Evolutionary conservation across 2,329 filamentous ascomycete genomes (phyloP), one percentile per base, ranked within the genome.

Genomic region (Fusarium musae): DNA sequence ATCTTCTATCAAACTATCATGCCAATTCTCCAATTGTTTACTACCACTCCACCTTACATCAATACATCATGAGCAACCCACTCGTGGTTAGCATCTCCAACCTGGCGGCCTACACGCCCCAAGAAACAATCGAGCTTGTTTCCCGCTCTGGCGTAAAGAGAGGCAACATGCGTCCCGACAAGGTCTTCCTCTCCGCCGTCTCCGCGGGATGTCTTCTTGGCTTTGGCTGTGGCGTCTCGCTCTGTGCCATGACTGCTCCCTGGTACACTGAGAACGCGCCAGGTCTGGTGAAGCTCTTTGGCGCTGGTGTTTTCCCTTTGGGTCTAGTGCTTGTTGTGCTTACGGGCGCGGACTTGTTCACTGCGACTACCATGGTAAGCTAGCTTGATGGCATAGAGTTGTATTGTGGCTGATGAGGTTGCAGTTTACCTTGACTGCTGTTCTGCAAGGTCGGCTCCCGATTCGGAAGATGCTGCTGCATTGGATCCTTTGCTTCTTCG

Each of bases 401-500:
- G 9, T 1, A 2, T 12, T 28, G 16, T 12, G 9, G 6, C 44
- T 64, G 23, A 73, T 36, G 5, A 1, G 6, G 21, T 2, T 17
- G 34, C 30, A 78, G 77, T 77, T 75, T 16, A 78, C 76, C 1
- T 34, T 76, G 13, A 70, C 75, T 8, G 73, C 77, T 12, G 75
- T 72, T 7, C 65, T 79, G 5, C 68, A 74, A 10, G 54, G 77
- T 1, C 66, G 71, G 12, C 56, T 79, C 16, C 26, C 72, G 1
- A 49, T 66, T 10, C 73, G 72, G 11, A 70, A 68, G n/a, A 79
- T 79, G 78, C 53, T 78, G 3, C 36, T 79, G 16, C 78, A 79
- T 56, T 87, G 85, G 86, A 61, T 81, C 42, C 76, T 87, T 8
- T 86, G 84, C 21, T 88, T 86, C 66, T 81, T 84, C 50, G 86